Evolutionary conservation across 257 asterid species (phyloP).

Genomic region (Solanum piurae): DNA sequence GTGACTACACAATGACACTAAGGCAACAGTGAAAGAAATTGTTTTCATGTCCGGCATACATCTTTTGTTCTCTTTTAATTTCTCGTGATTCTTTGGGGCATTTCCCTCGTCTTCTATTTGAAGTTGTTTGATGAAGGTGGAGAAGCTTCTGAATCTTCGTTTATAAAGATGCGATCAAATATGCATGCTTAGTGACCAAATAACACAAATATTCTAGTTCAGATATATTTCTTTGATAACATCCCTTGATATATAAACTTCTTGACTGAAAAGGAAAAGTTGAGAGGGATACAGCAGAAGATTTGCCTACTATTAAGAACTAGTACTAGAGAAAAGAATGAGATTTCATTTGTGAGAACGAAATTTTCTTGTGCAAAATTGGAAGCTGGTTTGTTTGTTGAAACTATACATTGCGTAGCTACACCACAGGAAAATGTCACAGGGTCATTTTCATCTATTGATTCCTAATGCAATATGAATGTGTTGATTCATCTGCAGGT

Average conservation of each 20-base stretch:
- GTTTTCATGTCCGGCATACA: background rate
- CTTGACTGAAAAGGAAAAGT: background rate
- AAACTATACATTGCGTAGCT: background rate
- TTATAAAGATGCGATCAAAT: background rate
- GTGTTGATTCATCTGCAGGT: constrained; percentile 38
- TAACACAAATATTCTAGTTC: background rate
- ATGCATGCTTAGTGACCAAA: background rate
- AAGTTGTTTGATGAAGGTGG: background rate
- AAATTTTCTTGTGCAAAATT: background rate
- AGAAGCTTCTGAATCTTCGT: background rate
- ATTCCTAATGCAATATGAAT: background rate
- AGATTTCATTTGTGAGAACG: background rate
- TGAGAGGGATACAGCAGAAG: background rate
- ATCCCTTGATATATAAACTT: background rate
- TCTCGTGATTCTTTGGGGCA: background rate
- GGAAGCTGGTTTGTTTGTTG: background rate
- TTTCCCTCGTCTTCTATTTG: background rate
- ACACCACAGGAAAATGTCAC: background rate
- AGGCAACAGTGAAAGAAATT: background rate
- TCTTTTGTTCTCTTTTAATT: background rate
- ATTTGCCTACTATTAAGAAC: background rate
- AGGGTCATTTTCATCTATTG: background rate
- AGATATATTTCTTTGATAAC: background rate
- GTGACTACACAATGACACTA: background rate
- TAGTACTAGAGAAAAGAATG: background rate